phyloP scores from a whole-genome alignment of 208 protist species.

The Porcisia hertigi region DNA sequence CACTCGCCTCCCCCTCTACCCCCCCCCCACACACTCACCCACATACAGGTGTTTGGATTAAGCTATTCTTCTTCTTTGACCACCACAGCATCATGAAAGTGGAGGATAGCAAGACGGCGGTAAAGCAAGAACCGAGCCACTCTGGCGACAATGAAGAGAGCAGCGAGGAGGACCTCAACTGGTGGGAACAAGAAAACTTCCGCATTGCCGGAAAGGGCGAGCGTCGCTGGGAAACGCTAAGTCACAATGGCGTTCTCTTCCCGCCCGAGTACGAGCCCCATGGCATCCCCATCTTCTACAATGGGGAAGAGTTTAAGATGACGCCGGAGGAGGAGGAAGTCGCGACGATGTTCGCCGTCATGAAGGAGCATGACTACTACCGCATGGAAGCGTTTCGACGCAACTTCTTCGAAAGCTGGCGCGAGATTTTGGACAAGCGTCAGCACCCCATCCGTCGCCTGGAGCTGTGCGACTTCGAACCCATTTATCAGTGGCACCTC shows the following conservation, averaged over 20 bases:
- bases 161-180: conserved; percentile 65
- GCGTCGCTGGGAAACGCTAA: conserved; percentile 94
- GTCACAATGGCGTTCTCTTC: conserved; percentile 98
- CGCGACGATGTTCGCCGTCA: conserved; percentile 97
- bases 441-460: conserved; percentile 93
- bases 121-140: conserved; percentile 37
- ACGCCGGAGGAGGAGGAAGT: conserved; percentile 97
- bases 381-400: conserved; percentile 94
- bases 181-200: conserved; percentile 88
- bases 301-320: conserved; percentile 92
- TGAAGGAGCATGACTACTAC: conserved; percentile 95
- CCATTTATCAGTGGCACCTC: conserved; percentile 94
- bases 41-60: neutral
- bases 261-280: conserved; percentile 97
- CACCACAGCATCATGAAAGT: conserved; percentile 31
- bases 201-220: conserved; percentile 70
- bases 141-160: conserved; percentile 54
- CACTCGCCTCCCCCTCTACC: neutral
- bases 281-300: conserved; percentile 95
- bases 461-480: conserved; percentile 96
- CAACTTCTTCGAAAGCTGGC: conserved; percentile 98
- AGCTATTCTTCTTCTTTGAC: neutral
- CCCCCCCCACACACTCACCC: neutral
- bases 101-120: conserved; percentile 28
- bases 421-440: conserved; percentile 87